Base-by-base conservation (phyloP, 2,329 filamentous ascomycete species). In the Tolypocladium guangdongense region DNA sequence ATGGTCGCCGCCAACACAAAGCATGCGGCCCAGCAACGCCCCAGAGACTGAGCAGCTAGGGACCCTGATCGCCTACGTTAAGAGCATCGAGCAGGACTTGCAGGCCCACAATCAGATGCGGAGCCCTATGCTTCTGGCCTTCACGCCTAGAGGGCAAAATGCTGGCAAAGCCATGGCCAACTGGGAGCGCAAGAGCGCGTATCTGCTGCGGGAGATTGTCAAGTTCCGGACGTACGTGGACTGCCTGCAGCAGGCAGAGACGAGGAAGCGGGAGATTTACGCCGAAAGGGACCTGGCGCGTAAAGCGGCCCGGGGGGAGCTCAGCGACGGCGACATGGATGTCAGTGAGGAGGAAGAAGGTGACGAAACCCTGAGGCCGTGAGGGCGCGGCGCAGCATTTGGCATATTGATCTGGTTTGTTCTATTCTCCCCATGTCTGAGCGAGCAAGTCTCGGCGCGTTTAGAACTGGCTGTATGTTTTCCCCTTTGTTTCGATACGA, bases 181-280 rank as follows among this genome's bases (percentile, higher is more conserved):
- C 69, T 99, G 93, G 92, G 91, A 99, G 74, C 84, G 87, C 64
- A 97, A 97, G 74, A 95, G 89, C 53, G 86, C 88, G 33, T 96
- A 97, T 66, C 74, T 99, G 41, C 77, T 97, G 14, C 79, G 88
- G 37, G 93, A 99, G 73, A 96, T 95, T 67, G 90, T 97, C 69
- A 97, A 97, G 70, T 97, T 96, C 72, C 79, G 87, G 56, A 97
- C 91, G 0, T 99, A 97, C 64, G 91, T 96, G 60, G 93, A 97
- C 67, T 85, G 83, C 36, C 73, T 99, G 50, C 78, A 83, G 54
- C 80, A 82, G 38, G 91, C 91, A 0, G 82, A 87, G 60, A 71
- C 67, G 35, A 78, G 83, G 52, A 90, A 87, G 66, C 78, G 81
- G 47, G 85, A 84, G 64, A 84, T 96, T 43, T 87, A 90, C 59